Evolutionary conservation across 2,329 filamentous ascomycete genomes (phyloP).

Genomic region (Pseudogymnoascus sp.): DNA sequence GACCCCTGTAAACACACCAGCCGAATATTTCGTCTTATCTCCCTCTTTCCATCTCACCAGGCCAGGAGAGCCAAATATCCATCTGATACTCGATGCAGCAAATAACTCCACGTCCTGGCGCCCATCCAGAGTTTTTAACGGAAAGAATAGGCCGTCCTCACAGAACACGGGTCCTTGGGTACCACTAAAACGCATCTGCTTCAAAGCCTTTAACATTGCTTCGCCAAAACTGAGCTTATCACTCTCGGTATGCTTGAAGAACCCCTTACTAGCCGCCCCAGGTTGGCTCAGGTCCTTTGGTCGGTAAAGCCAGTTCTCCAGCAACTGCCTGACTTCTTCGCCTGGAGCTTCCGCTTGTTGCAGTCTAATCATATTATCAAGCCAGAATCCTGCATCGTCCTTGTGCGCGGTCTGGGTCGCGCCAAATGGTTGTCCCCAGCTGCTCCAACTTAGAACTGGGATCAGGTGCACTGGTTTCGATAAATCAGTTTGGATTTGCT

Average conservation of each 20-base stretch:
- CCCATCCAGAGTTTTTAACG: neutral
- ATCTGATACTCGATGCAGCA: slow-evolving; percentile 12
- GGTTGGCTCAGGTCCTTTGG: neutral
- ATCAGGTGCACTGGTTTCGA: neutral
- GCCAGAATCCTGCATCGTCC: neutral
- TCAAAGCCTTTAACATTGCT: neutral
- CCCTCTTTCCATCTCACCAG: neutral
- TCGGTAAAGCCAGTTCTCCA: neutral
- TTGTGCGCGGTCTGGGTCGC: neutral
- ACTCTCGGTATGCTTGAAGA: neutral
- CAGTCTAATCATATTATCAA: neutral
- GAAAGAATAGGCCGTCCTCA: neutral
- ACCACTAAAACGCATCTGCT: slow-evolving; percentile 1
- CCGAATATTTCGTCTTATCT: neutral
- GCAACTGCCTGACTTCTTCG: neutral
- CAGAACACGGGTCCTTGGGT: neutral
- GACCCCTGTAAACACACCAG: neutral
- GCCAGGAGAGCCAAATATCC: slow-evolving; percentile 12
- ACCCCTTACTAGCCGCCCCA: neutral
- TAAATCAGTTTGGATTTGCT: neutral
- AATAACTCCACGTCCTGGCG: slow-evolving; percentile 11
- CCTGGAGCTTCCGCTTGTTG: neutral
- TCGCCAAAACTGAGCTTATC: neutral
- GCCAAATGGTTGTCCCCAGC: slow-evolving; percentile 1
- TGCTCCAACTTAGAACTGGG: neutral